These are phyloP conservation scores for Amauroascus verrucosus DNA, from an alignment of 2,329 filamentous ascomycete species.

Conservation along the genomic window DNA sequence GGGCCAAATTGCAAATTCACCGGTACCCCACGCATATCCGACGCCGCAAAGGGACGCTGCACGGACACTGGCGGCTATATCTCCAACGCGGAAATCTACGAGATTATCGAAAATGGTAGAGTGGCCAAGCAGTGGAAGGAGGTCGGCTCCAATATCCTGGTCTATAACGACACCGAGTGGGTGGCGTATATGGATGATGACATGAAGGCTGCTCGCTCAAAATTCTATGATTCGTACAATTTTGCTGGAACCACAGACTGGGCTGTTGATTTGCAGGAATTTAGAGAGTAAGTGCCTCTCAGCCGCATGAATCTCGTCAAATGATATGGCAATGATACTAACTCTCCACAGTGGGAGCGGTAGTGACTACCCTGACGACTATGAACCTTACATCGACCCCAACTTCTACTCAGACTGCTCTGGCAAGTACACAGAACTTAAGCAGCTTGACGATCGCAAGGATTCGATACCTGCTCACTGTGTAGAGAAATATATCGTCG, in stretches of 20 bases:
- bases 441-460: too few relatives aligned
- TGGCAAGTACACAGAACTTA: too few relatives aligned
- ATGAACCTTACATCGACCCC: too few relatives aligned
- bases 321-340: too few relatives aligned
- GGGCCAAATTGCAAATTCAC: slow-evolving; percentile 26
- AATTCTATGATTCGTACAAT: slow-evolving; percentile 18
- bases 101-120: slow-evolving; percentile 21
- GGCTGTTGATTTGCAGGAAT: slow-evolving; percentile 25
- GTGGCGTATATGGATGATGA: slow-evolving; percentile 27
- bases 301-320: too few relatives aligned
- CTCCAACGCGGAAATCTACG: slow-evolving; percentile 32
- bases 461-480: too few relatives aligned
- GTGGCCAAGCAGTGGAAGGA: slow-evolving; percentile 4
- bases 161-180: slow-evolving; percentile 27
- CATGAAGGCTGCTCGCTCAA: slow-evolving; percentile 20
- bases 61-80: slow-evolving; percentile 35
- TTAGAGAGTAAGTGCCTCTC: too few relatives aligned
- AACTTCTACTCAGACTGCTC: too few relatives aligned
- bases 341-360: too few relatives aligned
- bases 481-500: too few relatives aligned
- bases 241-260: slow-evolving; percentile 27
- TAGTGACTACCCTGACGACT: too few relatives aligned
- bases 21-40: slow-evolving; percentile 27
- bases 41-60: slow-evolving; percentile 28
- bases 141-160: slow-evolving; percentile 18